These are phyloP conservation scores for Tetrahymena thermophila DNA, from an alignment of 73 alveolate genomes.

Conservation along the genomic window DNA sequence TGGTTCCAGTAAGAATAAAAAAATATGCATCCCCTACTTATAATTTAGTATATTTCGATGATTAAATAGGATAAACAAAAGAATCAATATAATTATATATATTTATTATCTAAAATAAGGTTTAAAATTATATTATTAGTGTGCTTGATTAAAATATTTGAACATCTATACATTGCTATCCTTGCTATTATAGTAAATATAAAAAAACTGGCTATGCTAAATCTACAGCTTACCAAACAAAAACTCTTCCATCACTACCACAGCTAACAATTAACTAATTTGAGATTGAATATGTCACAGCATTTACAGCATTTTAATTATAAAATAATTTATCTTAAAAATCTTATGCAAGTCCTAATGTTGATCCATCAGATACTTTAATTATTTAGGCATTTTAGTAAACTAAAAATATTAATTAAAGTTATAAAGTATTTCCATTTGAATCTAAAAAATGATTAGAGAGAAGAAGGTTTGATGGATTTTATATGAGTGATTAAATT, in stretches of 20 bases:
- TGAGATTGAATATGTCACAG: background rate
- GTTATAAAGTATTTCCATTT: background rate
- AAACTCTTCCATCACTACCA: background rate
- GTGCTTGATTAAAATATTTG: background rate
- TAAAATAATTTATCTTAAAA: background rate
- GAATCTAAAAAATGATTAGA: background rate
- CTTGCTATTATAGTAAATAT: background rate
- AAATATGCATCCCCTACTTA: background rate
- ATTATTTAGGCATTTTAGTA: background rate
- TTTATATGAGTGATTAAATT: background rate
- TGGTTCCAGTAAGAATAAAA: background rate
- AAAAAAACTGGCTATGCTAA: background rate
- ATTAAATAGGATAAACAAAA: background rate
- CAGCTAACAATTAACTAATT: background rate
- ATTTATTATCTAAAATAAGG: background rate
- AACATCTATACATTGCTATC: background rate
- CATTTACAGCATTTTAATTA: background rate
- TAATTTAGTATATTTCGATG: background rate
- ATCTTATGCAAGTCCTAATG: background rate
- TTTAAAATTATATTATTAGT: background rate
- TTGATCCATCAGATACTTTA: background rate
- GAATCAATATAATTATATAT: background rate
- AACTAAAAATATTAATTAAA: background rate
- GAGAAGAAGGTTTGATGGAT: background rate
- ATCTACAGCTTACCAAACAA: background rate